These are phyloP conservation scores for Magnaporthiopsis poae DNA, from an alignment of 2,329 filamentous ascomycete genomes.

Conservation along the genomic window DNA sequence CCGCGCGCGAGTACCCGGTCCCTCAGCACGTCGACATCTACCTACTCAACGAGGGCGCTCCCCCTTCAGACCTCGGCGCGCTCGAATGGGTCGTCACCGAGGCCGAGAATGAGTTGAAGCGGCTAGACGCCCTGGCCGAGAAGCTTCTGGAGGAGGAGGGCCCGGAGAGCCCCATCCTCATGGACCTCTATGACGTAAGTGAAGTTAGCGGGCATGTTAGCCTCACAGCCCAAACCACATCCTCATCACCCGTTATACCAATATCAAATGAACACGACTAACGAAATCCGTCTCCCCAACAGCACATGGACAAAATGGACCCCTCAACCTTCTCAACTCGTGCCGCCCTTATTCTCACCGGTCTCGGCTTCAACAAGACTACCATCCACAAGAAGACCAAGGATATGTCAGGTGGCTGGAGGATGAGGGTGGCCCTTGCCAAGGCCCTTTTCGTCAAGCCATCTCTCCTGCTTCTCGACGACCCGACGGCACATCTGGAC, in stretches of 20 bases:
- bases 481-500: slow-evolving; percentile 98
- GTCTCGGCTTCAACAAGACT: slow-evolving; percentile 97
- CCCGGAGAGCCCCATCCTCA: slow-evolving; percentile 77
- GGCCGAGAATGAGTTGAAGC: slow-evolving; percentile 83
- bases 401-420: slow-evolving; percentile 99
- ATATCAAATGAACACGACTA: background rate
- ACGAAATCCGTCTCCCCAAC: slow-evolving; percentile 6
- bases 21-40: slow-evolving; percentile 97
- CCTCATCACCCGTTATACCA: background rate
- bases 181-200: slow-evolving; percentile 90
- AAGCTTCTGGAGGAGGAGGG: slow-evolving; percentile 84
- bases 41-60: slow-evolving; percentile 92
- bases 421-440: slow-evolving; percentile 95
- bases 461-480: slow-evolving; percentile 86
- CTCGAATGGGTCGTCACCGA: slow-evolving; percentile 95
- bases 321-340: slow-evolving; percentile 93
- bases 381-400: slow-evolving; percentile 99
- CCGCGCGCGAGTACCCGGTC: slow-evolving; percentile 86
- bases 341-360: slow-evolving; percentile 90
- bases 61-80: slow-evolving; percentile 76
- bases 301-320: slow-evolving; percentile 99
- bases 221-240: background rate
- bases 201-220: background rate
- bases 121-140: slow-evolving; percentile 81
- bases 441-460: slow-evolving; percentile 99